phyloP scores from a whole-genome alignment of 2,329 filamentous ascomycete genomes.

The Colletotrichum lindemuthianum region DNA sequence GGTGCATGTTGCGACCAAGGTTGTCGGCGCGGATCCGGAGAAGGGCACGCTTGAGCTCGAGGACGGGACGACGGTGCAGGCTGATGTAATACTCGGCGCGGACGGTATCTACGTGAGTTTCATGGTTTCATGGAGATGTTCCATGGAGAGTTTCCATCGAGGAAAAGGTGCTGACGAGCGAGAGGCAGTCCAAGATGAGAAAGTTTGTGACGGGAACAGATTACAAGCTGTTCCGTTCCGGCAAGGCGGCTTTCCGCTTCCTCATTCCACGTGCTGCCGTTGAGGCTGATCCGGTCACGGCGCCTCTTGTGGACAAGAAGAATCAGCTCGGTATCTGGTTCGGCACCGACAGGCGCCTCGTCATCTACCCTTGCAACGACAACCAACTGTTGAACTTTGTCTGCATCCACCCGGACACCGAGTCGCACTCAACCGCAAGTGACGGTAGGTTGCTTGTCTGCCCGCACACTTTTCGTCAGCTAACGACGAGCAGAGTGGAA shows the following conservation, averaged over 20 bases:
- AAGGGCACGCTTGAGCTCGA: slow-evolving; percentile 55
- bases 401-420: slow-evolving; percentile 59
- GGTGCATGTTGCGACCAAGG: slow-evolving; percentile 52
- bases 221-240: slow-evolving; percentile 52
- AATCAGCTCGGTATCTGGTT: slow-evolving; percentile 52
- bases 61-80: slow-evolving; percentile 53
- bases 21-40: slow-evolving; percentile 54
- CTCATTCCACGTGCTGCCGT: slow-evolving; percentile 50
- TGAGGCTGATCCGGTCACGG: slow-evolving; percentile 47
- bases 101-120: slow-evolving; percentile 60
- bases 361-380: slow-evolving; percentile 58
- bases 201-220: slow-evolving; percentile 37
- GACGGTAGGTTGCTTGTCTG: slow-evolving; percentile 42
- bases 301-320: slow-evolving; percentile 42
- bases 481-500: slow-evolving; percentile 49
- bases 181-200: slow-evolving; percentile 40
- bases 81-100: slow-evolving; percentile 63
- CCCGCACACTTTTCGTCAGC: background rate
- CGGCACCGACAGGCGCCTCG: slow-evolving; percentile 52
- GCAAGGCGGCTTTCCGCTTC: slow-evolving; percentile 67
- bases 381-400: slow-evolving; percentile 60
- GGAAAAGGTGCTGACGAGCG: background rate
- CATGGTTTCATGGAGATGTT: slow-evolving; percentile 38
- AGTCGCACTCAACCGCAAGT: slow-evolving; percentile 45
- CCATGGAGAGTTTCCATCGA: slow-evolving; percentile 39